These are phyloP conservation scores for Hypomontagnella monticulosa DNA, from an alignment of 495 filamentous ascomycete genomes.

Conservation along the genomic window DNA sequence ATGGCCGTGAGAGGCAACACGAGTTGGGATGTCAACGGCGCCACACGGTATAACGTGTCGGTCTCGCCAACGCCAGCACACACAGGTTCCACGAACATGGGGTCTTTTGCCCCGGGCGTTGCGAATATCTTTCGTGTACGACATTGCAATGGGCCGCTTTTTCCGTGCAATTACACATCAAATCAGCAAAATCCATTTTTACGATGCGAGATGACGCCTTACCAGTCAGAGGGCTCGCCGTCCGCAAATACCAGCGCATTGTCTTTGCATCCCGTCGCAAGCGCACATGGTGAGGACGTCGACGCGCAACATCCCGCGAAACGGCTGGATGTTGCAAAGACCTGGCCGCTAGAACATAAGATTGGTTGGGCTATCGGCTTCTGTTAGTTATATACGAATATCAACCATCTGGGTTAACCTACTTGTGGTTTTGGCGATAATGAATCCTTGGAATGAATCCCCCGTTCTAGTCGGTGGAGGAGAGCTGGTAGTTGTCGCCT, in stretches of 20 bases:
- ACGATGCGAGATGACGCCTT: neutral
- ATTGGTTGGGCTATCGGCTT: constrained; percentile 15
- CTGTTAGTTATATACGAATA: neutral
- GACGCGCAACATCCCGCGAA: constrained; percentile 32
- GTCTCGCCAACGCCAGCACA: constrained; percentile 12
- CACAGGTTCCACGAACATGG: constrained; percentile 15
- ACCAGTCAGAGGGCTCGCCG: constrained; percentile 26
- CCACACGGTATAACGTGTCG: constrained; percentile 20
- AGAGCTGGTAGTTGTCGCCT: neutral
- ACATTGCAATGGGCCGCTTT: constrained; percentile 29
- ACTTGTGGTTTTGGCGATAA: constrained; percentile 15
- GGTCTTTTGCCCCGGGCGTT: neutral
- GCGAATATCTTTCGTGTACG: constrained; percentile 25
- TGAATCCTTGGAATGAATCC: constrained; percentile 25
- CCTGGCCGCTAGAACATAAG: constrained; percentile 21
- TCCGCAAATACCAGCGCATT: constrained; percentile 24
- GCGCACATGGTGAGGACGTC: constrained; percentile 10
- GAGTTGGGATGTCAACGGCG: constrained; percentile 23
- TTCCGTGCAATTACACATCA: neutral
- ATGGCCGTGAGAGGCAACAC: constrained; percentile 15
- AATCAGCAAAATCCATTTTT: neutral
- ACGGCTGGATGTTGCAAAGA: constrained; percentile 20
- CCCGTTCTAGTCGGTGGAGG: constrained; percentile 15
- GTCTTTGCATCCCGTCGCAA: constrained; percentile 28
- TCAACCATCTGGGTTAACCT: neutral